These are phyloP conservation scores for Pyrrhoderma noxium DNA, from an alignment of 1,284 basidiomycete genomes.

Conservation along the genomic window DNA sequence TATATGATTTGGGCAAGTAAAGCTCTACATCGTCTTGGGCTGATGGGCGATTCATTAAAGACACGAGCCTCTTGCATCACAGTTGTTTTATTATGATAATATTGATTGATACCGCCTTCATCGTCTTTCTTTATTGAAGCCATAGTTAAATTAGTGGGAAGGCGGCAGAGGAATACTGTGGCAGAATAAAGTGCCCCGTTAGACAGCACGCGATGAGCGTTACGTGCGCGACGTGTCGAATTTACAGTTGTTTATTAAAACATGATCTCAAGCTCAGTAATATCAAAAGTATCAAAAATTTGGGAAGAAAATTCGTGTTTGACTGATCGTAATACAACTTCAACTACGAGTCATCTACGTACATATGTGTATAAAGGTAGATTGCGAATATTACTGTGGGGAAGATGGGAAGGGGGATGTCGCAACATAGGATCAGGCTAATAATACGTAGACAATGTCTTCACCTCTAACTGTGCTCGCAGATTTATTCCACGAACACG, in stretches of 20 bases:
- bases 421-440: conserved; percentile 8
- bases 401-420: conserved; percentile 5
- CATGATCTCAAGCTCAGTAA: background rate
- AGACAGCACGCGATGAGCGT: background rate
- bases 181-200: background rate
- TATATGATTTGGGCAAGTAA: conserved; percentile 96
- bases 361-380: conserved; percentile 2
- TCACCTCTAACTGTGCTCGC: conserved; percentile 14
- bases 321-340: background rate
- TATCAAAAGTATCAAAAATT: too few relatives aligned
- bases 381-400: background rate
- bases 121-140: conserved; percentile 88
- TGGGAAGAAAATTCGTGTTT: background rate
- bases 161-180: conserved; percentile 4
- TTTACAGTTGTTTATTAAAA: background rate
- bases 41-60: conserved; percentile 99
- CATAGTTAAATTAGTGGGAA: conserved; percentile 40
- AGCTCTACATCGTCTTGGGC: conserved; percentile 92
- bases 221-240: conserved; percentile 7
- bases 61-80: conserved; percentile 97
- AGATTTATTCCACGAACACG: conserved; percentile 30
- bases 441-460: background rate
- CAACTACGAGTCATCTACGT: conserved; percentile 7
- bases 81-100: conserved; percentile 92
- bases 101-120: conserved; percentile 78